Base-by-base conservation (phyloP, 768 basidiomycete genomes). In the Zangia roseola region DNA sequence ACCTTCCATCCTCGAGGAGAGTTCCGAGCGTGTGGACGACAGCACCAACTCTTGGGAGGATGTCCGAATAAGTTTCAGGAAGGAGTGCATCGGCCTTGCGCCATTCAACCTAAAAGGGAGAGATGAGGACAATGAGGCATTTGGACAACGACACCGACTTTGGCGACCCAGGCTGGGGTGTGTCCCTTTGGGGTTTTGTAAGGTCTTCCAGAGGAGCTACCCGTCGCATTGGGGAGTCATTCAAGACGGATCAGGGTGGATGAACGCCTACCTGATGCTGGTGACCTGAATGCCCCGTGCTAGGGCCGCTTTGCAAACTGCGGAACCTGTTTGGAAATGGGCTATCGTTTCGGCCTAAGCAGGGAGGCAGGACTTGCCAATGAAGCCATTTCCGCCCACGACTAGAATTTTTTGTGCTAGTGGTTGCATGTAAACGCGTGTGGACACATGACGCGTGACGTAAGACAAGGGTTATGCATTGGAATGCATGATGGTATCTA, bases 361-460 rank as follows among this genome's bases (percentile, higher is more conserved):
- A 44, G 50, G 21, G 23, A 19, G 30, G 14, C 0, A 19, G n/a
- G 10, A 50, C 71, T 52, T 55, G 89, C 94, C 95, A 61, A 99
- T 83, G 74, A 97, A 98, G 6, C 97, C 97, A 72, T 97, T 97
- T 38, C 97, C 97, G n/a, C 97, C 97, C 2, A 98, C 81, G 35
- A 99, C 92, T n/a, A 97, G 82, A 31, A 97, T 78, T 61, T 76
- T 86, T 45, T 74, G 79, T 44, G 74, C 47, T 20, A 74, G n/a
- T 34, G 54, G 45, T 45, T 46, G n/a, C 63, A 65, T 65, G 13
- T 6, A 26, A 34, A 52, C 20, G 12, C 6, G 44, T 2, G 13
- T 0, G 19, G 3, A 23, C 9, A 6, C 20, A 43, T 31, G 14
- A 48, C 41, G 14, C 40, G 20, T 47, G 20, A 39, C 54, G 44